These are phyloP conservation scores for Fusarium sp. DNA, from an alignment of 2,329 filamentous ascomycete genomes.

Conservation along the genomic window DNA sequence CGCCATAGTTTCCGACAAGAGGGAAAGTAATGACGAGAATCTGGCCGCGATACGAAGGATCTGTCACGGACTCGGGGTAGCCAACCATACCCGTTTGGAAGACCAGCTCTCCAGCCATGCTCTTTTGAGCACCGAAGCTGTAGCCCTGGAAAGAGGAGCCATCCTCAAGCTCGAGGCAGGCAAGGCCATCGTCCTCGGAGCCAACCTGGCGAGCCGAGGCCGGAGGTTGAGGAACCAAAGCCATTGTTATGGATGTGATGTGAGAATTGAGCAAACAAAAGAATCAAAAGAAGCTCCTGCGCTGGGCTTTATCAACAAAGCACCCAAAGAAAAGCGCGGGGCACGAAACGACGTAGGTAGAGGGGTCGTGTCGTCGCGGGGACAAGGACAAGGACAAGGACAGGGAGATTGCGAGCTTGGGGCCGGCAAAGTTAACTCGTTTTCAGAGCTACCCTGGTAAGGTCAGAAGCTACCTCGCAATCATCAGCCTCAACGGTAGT, in stretches of 20 bases:
- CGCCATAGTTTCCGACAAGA: constrained; percentile 96
- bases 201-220: constrained; percentile 71
- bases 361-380: constrained; percentile 29
- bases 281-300: constrained; percentile 25
- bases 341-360: constrained; percentile 46
- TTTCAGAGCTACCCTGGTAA: constrained; percentile 55
- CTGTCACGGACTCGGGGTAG: constrained; percentile 93
- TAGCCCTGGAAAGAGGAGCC: constrained; percentile 91
- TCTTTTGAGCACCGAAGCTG: constrained; percentile 96
- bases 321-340: constrained; percentile 46
- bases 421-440: constrained; percentile 55
- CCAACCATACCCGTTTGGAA: constrained; percentile 99
- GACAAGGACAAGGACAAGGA: constrained; percentile 21
- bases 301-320: constrained; percentile 29
- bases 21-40: constrained; percentile 98
- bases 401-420: constrained; percentile 51
- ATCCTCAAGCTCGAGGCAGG: constrained; percentile 94
- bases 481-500: constrained; percentile 53
- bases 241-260: constrained; percentile 49
- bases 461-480: constrained; percentile 56
- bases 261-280: constrained; percentile 16
- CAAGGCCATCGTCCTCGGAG: constrained; percentile 69
- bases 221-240: constrained; percentile 60
- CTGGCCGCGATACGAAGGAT: constrained; percentile 90
- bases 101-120: constrained; percentile 94